Percentiles rank a stretch among this genome's conserved stretches.
phyloP scores from a whole-genome alignment of 176 grass and related monocot species.

The Oryza longistaminata region DNA sequence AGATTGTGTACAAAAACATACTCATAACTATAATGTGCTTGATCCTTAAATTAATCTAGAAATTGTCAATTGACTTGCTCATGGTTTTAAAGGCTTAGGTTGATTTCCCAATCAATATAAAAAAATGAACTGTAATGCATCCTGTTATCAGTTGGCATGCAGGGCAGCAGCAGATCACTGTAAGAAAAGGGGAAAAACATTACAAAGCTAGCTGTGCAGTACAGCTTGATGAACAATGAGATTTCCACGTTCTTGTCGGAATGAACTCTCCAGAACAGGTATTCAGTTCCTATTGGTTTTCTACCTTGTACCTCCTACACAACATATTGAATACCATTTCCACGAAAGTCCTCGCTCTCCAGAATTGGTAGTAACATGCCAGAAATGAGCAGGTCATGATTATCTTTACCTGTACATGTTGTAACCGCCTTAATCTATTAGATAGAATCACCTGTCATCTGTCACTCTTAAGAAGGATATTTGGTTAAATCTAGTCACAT shows the following conservation, averaged over 20 bases:
- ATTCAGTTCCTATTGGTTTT: background rate
- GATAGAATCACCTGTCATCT: background rate
- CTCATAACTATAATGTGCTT: no score
- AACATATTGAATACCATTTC: background rate
- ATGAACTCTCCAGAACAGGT: constrained; percentile 93
- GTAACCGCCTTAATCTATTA: background rate
- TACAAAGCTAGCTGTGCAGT: constrained; percentile 78
- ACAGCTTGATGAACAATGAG: constrained; percentile 83
- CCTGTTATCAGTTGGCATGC: constrained; percentile 64
- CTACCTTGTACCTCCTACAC: background rate
- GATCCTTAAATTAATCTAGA: no score
- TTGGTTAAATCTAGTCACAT: background rate
- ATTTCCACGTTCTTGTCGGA: constrained; percentile 86
- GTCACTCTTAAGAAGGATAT: background rate
- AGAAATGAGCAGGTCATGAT: background rate
- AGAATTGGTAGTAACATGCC: background rate
- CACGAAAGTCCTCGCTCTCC: no score
- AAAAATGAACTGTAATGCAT: constrained; percentile 15
- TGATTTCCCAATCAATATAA: background rate
- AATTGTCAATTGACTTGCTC: constrained; percentile 11
- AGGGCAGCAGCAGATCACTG: constrained; percentile 74
- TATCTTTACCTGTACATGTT: background rate
- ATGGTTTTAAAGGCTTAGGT: no score
- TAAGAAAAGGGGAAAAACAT: constrained; percentile 68
- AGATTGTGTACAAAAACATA: background rate